Evolutionary conservation across 345 rosid genomes (phyloP), one percentile per base, ranked within the genome.

Genomic region (Erodium maritimum): DNA sequence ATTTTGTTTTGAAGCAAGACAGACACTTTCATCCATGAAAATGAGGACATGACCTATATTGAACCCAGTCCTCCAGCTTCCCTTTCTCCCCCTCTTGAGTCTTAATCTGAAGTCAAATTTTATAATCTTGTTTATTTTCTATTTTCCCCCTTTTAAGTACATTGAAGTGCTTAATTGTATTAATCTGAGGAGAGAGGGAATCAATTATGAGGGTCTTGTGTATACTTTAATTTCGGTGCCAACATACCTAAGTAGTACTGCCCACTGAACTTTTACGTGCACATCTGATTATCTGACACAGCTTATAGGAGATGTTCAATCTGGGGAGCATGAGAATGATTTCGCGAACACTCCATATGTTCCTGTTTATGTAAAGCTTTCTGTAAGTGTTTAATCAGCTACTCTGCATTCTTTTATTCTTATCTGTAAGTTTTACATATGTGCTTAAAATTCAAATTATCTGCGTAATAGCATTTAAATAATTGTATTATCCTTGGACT

Each of bases 251-350:
- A 42, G 48, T 14, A 42, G 8, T 42, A 42, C 12, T 51, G 46
- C 10, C 25, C 18, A 50, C 51, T 56, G 48, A 50, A 54, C 48
- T 21, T 14, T 51, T 21, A 20, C 34, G 50, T 17, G 60, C 12
- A 46, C 21, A 58, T 67, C 67, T 73, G 25, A 61, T 56, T 59
- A 37, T 53, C 52, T 54, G 22, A 37, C 72, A 79, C 85, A 91
- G 98, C 85, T 91, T 67, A 80, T 91, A 59, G 88, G 77, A 61
- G 96, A 91, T 66, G 87, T 82, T 68, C 87, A 67, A 60, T 70
- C 88, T 60, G 80, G 67, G 42, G 86, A 82, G 56, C 84, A 67
- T 12, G 80, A 61, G 46, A 79, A 69, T 74, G 82, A 77, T 67
- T 81, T 77, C 61, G 66, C 79, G 0, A 82, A 79, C 70, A 69